Evolutionary conservation across 768 basidiomycete species (phyloP).

Genomic region (Pulveroboletus ravenelii): DNA sequence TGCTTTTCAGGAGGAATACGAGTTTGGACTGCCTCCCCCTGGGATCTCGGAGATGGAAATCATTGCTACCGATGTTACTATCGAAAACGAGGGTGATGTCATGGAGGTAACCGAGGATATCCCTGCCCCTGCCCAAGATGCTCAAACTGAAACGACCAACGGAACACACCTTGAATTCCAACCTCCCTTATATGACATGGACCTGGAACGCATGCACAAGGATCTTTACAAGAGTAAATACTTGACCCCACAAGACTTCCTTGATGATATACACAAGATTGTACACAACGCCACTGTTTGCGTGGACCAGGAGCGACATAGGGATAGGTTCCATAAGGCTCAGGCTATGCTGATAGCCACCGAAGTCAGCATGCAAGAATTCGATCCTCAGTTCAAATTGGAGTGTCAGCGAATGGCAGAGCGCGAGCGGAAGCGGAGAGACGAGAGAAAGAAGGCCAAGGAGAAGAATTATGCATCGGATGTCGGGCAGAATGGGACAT

Average conservation of each 20-base stretch:
- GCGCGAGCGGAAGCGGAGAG: slow-evolving; percentile 63
- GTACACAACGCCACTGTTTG: slow-evolving; percentile 67
- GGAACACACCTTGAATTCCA: slow-evolving; percentile 28
- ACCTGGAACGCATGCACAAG: slow-evolving; percentile 85
- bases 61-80: slow-evolving; percentile 34
- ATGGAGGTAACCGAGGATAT: slow-evolving; percentile 40
- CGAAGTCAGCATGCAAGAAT: slow-evolving; percentile 81
- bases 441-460: slow-evolving; percentile 42
- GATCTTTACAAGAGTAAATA: slow-evolving; percentile 84
- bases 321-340: slow-evolving; percentile 77
- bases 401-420: slow-evolving; percentile 89
- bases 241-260: slow-evolving; percentile 82
- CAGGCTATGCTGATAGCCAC: slow-evolving; percentile 86
- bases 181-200: slow-evolving; percentile 74
- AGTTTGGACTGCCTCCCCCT: slow-evolving; percentile 40
- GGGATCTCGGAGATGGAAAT: slow-evolving; percentile 29
- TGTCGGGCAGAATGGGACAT: slow-evolving; percentile 27
- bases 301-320: slow-evolving; percentile 61
- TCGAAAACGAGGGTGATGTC: slow-evolving; percentile 38
- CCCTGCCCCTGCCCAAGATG: slow-evolving; percentile 17
- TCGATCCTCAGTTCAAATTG: slow-evolving; percentile 68
- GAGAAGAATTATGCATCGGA: slow-evolving; percentile 21
- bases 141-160: slow-evolving; percentile 36
- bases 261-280: slow-evolving; percentile 77
- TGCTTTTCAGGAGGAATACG: slow-evolving; percentile 65